Base-by-base conservation (phyloP, 768 basidiomycete species). In the Podaxis rugospora region DNA sequence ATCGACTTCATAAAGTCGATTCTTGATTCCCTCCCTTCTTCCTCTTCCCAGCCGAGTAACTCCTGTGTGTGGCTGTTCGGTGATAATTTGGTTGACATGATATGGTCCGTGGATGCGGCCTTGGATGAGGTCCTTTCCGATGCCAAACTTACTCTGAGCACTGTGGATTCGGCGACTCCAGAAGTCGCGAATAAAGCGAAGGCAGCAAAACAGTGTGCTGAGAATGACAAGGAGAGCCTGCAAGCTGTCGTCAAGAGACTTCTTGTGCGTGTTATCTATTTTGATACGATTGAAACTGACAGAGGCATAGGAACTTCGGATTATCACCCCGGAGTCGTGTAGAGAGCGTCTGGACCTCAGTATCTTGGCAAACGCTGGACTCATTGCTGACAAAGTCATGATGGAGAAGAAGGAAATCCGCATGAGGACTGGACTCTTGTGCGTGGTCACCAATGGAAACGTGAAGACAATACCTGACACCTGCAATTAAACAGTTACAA, bases 351-450 rank as follows among this genome's bases (percentile, higher is more conserved):
- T 95, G 37, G 93, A 95, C 63, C 73, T 86, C 36, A 71, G 79
- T 1, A 73, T 92, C 23, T 74, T 92, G 25, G 81, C 84, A 11
- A 79, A 76, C 35, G 84, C 84, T 13, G 87, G 87, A 1, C 79
- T 94, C 23, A 84, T 93, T 62, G 73, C 75, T n/a, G 89, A 92
- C 70, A 85, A 87, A 68, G 68, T 69, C 14, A 71, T 80, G 1
- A 82, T 90, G 65, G 87, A 88, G 66, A 89, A 87, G 78, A 92
- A 89, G 70, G 90, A 92, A 68, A 86, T 93, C 44, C 79, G 91
- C 65, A 88, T 85, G 28, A 80, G 92, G 61, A 94, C 92, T 2
- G 87, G 86, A 14, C 76, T 93, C 54, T 92, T 92, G 92, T 93
- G 71, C 74, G 92, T 82, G 61, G 6, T 49, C 51, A 36, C 39